Base-by-base conservation (phyloP, 805 yeast species). In the Lipomyces oligophaga region DNA sequence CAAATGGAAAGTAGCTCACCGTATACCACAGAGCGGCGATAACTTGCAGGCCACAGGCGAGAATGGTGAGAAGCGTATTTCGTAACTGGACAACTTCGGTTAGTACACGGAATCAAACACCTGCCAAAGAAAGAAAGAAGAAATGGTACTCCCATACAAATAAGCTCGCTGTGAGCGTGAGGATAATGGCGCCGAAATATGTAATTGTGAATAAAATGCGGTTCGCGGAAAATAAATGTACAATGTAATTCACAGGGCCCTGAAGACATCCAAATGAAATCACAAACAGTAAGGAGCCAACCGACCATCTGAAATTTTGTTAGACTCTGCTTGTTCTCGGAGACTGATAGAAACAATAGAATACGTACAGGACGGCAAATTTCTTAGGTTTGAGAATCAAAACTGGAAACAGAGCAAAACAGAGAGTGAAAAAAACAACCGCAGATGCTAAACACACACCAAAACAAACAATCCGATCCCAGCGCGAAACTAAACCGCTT, bases 1-100 rank as follows among this genome's bases (percentile, higher is more conserved):
- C 98, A 69, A 89, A 84, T 11, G 98, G 98, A 75, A 93, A 90
- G 66, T 93, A 93, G 60, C 95, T 85, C 34, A 90, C 73, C 0
- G 93, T 81, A 64, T 93, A 93, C 72, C 89, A 89, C 4, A 87
- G 60, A n/a, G 93, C 88, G 1, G 96, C 90, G 45, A 93, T 66
- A 6, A 89, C 70, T 65, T 93, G 97, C 8, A 85, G 65, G 1
- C 83, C 65, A 34, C 93, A 83, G 26, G 87, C 79, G 10, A 87
- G 61, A 8, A 93, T 67, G 0, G 97, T 87, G 41, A 88, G 67
- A 5, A 93, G 60, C 0, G 95, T 80, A 44, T 84, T 79, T 58
- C 80, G 83, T 58, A 81, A 62, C 55, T 54, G 24, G n/a, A 19
- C 20, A 22, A n/a, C 10, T 13, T 15, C 5, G 6, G 16, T 28